Conservation (phyloP, 73 alveolate genomes). For the Paramecium biaurelia region DNA sequence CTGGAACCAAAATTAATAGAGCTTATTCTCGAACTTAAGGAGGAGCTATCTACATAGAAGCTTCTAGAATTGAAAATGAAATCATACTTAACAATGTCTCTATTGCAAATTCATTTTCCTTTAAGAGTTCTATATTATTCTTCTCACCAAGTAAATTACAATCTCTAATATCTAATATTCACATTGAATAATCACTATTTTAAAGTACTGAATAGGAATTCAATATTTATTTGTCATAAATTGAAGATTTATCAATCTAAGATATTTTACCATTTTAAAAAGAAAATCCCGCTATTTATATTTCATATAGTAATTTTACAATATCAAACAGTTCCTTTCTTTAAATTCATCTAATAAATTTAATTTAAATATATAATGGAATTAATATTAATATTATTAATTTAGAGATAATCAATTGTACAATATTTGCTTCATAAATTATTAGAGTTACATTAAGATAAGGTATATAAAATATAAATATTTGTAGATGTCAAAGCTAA, state of each 20-base stretch:
- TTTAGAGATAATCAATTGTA: neutral
- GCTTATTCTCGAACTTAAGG: neutral
- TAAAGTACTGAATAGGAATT: neutral
- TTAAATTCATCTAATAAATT: neutral
- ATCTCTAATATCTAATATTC: neutral
- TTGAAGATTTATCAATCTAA: neutral
- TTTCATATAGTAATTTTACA: neutral
- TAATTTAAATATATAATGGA: neutral
- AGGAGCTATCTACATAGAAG: neutral
- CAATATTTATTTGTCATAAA: neutral
- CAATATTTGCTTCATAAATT: neutral
- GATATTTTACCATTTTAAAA: neutral
- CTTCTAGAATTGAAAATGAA: neutral
- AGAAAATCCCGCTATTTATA: neutral
- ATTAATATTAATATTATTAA: neutral
- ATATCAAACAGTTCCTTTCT: neutral
- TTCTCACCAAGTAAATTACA: neutral
- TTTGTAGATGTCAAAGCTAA: neutral
- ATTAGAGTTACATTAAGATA: neutral
- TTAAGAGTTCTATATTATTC: neutral
- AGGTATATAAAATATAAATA: neutral
- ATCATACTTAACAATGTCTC: neutral
- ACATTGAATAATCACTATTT: neutral
- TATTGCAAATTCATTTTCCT: neutral
- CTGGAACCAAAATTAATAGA: neutral